Evolutionary conservation across 208 protist genomes (phyloP).

Genomic region (Leishmania lainsoni): DNA sequence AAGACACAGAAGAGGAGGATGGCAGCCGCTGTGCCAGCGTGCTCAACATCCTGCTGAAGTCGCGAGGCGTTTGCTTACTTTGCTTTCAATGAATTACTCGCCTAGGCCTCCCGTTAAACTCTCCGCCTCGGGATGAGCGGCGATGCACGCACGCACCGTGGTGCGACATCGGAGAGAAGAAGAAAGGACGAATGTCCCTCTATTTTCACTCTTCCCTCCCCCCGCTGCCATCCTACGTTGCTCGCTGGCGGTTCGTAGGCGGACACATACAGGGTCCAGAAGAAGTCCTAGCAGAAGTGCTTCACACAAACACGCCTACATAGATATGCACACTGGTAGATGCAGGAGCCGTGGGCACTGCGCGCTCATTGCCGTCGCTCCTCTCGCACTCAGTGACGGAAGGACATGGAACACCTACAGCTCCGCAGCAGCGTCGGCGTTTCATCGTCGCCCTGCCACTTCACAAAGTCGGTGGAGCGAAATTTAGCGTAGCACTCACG

Average conservation of each 20-base stretch:
- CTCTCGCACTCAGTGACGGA: constrained; percentile 20
- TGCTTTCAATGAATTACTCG: background rate
- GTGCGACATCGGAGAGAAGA: too few relatives aligned
- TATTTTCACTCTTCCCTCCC: too few relatives aligned
- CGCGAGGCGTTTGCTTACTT: background rate
- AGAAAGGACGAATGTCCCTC: background rate
- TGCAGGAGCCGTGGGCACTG: background rate
- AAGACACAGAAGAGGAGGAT: background rate
- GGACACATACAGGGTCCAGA: background rate
- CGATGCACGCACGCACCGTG: background rate
- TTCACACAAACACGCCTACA: background rate
- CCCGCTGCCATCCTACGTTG: background rate
- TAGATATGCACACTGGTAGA: background rate
- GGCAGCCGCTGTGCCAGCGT: background rate
- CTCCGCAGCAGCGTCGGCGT: constrained; percentile 63
- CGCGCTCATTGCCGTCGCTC: background rate
- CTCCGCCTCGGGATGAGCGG: background rate
- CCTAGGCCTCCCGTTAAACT: background rate
- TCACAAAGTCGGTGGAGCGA: constrained; percentile 60
- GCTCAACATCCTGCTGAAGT: background rate
- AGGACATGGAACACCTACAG: constrained; percentile 43
- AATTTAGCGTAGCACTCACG: constrained; percentile 60
- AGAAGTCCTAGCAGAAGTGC: background rate
- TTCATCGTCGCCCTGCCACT: constrained; percentile 69
- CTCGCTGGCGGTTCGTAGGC: background rate